Evolutionary conservation across 2,329 filamentous ascomycete species (phyloP).

Genomic region (Beauveria scarabaeidicola): DNA sequence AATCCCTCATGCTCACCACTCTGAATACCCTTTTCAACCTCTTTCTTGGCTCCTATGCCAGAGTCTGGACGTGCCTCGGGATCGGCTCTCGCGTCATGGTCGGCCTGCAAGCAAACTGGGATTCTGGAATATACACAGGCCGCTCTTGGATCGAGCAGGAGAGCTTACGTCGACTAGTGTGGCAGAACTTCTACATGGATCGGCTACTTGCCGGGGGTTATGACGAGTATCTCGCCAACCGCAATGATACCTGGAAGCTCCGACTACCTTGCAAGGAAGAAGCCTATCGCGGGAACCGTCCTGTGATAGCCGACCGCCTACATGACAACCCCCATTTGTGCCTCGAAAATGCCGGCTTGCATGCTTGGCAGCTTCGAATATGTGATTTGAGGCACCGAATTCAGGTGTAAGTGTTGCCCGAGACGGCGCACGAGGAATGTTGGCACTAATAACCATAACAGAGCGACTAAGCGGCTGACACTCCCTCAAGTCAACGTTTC

Average conservation of each 20-base stretch:
- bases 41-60: slow-evolving; percentile 27
- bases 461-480: slow-evolving; percentile 18
- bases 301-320: slow-evolving; percentile 24
- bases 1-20: slow-evolving; percentile 26
- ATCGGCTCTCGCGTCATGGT: slow-evolving; percentile 28
- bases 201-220: slow-evolving; percentile 31
- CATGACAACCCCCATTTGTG: slow-evolving; percentile 21
- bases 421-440: background rate
- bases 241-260: slow-evolving; percentile 30
- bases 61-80: slow-evolving; percentile 32
- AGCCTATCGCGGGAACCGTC: slow-evolving; percentile 24
- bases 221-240: slow-evolving; percentile 30
- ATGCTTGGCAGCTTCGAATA: slow-evolving; percentile 28
- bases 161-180: slow-evolving; percentile 27
- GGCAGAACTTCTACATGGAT: slow-evolving; percentile 31
- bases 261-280: slow-evolving; percentile 27
- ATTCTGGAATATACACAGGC: slow-evolving; percentile 19
- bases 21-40: slow-evolving; percentile 29
- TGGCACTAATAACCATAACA: background rate
- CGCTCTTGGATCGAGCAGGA: slow-evolving; percentile 29
- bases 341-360: slow-evolving; percentile 21
- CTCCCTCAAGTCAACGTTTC: slow-evolving; percentile 14
- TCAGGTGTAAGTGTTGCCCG: slow-evolving; percentile 21
- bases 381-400: slow-evolving; percentile 30
- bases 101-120: slow-evolving; percentile 33